Percentiles rank a stretch among this genome's conserved stretches.
Conservation (phyloP, 495 filamentous ascomycete genomes). For the Clavariopsis aquatica region DNA sequence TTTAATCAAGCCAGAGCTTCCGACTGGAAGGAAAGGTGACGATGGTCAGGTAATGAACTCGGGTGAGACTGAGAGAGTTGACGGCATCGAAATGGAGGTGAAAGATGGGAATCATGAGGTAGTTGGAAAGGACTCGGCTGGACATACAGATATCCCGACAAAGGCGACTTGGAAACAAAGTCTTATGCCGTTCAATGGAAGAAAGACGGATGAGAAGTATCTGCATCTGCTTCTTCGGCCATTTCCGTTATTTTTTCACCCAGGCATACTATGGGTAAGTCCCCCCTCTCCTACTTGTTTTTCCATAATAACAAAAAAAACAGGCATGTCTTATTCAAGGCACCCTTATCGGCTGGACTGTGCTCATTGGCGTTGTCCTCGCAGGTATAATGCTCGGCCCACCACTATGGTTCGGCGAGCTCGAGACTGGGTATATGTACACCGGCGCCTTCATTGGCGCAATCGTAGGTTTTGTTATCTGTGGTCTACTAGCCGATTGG, state of each 20-base stretch:
- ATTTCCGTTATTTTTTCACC: slow-evolving; percentile 71
- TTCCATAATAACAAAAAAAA: not conserved
- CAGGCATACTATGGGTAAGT: slow-evolving; percentile 74
- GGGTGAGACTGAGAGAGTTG: slow-evolving; percentile 9
- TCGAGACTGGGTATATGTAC: slow-evolving; percentile 84
- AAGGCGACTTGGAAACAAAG: slow-evolving; percentile 28
- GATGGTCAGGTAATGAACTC: not conserved
- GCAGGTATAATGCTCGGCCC: slow-evolving; percentile 78
- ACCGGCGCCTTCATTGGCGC: slow-evolving; percentile 84
- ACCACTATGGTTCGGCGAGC: slow-evolving; percentile 79
- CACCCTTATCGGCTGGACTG: slow-evolving; percentile 89
- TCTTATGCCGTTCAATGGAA: slow-evolving; percentile 75
- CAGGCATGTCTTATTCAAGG: slow-evolving; percentile 83
- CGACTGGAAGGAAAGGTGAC: not conserved
- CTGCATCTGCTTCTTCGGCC: slow-evolving; percentile 63
- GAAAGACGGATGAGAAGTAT: slow-evolving; percentile 68
- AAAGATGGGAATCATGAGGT: not conserved
- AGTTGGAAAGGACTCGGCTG: not conserved
- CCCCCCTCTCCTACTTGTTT: slow-evolving; percentile 9
- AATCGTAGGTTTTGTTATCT: slow-evolving; percentile 70
- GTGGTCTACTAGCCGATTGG: slow-evolving; percentile 74
- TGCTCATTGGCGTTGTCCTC: slow-evolving; percentile 86
- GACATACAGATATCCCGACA: not conserved
- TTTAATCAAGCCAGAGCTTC: slow-evolving; percentile 16
- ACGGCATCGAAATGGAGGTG: not conserved